Base-by-base conservation (phyloP, 2,329 filamentous ascomycete species). In the Neopestalotiopsis clavispora region DNA sequence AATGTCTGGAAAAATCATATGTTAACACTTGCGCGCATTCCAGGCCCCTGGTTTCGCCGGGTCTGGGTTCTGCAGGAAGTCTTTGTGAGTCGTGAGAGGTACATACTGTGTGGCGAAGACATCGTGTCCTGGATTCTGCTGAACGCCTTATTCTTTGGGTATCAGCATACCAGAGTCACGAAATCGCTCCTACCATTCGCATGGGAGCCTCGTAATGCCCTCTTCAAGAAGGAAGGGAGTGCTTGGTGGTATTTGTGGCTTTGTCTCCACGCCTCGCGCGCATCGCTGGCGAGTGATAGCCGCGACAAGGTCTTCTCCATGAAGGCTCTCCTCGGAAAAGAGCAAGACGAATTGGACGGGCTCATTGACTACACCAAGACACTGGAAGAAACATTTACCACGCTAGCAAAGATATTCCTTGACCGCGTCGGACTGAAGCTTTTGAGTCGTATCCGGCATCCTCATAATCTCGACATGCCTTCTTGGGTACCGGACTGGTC, bases 401-500 rank as follows among this genome's bases (percentile, higher is more conserved):
- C 4, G 6, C 7, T 52, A 6, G 45, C 45, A 7, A 52, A 5
- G 45, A 52, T n/a, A 7, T n/a, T 52, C 14, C 7, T 52, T 7
- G 4, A 52, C 7, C 13, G 13, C 7, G 3, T 52, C 4, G 45
- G 45, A 7, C 45, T 52, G 6, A 52, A 52, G 3, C 14, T 52
- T 4, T 6, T 52, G 7, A n/a, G 45, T 3, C 4, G 17, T 13
- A 17, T 52, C 4, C 14, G 45, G 45, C 45, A 52, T 7, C 14
- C 14, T 10, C 45, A 52, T 20, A 5, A 52, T n/a, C 45, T 52
- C 7, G 4, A 52, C 4, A 52, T 20, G 45, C 45, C 45, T 17
- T 52, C 45, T 52, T 52, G 45, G 45, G 45, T 52, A 52, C 45
- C 45, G n/a, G 45, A 52, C 45, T 52, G 45, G 45, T 52, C 45